phyloP scores from a whole-genome alignment of 139 green algal species.

The Nannochloris sp. region DNA sequence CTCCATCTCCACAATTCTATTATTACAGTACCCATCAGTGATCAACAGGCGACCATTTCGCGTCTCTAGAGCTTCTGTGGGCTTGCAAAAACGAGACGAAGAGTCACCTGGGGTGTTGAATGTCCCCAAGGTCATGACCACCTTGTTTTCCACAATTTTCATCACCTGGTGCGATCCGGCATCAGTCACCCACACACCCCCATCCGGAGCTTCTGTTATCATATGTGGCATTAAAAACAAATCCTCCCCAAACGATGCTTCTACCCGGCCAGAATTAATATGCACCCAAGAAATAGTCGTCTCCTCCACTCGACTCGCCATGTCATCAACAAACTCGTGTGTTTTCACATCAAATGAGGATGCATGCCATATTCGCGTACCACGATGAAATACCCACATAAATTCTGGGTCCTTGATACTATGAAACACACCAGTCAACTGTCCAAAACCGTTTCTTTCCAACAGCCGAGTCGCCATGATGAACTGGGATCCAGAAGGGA shows the following conservation, averaged over 20 bases:
- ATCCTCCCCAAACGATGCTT: slow-evolving; percentile 33
- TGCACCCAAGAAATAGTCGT: slow-evolving; percentile 30
- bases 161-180: slow-evolving; percentile 46
- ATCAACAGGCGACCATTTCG: slow-evolving; percentile 65
- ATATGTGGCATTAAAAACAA: slow-evolving; percentile 75
- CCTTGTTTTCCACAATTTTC: slow-evolving; percentile 45
- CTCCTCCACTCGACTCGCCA: slow-evolving; percentile 26
- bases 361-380: slow-evolving; percentile 35
- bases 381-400: slow-evolving; percentile 67
- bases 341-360: slow-evolving; percentile 24
- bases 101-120: slow-evolving; percentile 31
- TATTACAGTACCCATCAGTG: slow-evolving; percentile 62
- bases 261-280: background rate
- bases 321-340: slow-evolving; percentile 21
- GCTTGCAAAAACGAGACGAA: slow-evolving; percentile 64
- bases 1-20: slow-evolving; percentile 37
- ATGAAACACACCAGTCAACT: slow-evolving; percentile 28
- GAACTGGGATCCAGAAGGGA: background rate
- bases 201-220: slow-evolving; percentile 52
- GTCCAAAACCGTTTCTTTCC: slow-evolving; percentile 3
- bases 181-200: slow-evolving; percentile 64
- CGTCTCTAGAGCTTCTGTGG: slow-evolving; percentile 64
- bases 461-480: background rate
- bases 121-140: slow-evolving; percentile 47
- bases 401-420: slow-evolving; percentile 15